These are phyloP conservation scores for Fragaria nilgerrensis DNA, from an alignment of 306 rosid genomes.

Conservation along the genomic window DNA sequence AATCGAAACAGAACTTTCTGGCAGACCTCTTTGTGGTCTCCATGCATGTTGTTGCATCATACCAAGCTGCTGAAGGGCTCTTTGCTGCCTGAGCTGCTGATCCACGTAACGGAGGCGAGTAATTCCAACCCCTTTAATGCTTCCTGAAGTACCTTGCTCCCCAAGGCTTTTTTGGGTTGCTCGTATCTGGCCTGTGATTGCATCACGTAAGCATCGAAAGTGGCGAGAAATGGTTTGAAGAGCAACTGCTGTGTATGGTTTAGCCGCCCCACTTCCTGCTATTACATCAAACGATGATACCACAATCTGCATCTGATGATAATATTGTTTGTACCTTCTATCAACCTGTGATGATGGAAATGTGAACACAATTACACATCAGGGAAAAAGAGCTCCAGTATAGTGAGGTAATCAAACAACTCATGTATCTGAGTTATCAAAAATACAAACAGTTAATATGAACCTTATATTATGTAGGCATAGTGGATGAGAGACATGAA, in stretches of 20 bases:
- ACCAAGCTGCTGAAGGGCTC: constrained; percentile 82
- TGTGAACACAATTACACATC: constrained; percentile 2
- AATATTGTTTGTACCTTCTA: constrained; percentile 74
- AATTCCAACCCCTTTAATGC: constrained; percentile 65
- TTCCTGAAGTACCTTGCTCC: constrained; percentile 59
- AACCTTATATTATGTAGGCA: not conserved
- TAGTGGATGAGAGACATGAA: not conserved
- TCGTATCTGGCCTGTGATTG: constrained; percentile 64
- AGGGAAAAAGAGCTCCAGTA: constrained; percentile 4
- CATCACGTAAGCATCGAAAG: constrained; percentile 74
- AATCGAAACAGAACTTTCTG: constrained; percentile 77
- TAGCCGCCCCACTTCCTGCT: constrained; percentile 74
- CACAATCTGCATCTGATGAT: constrained; percentile 80
- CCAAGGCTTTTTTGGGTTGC: constrained; percentile 64
- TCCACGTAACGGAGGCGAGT: constrained; percentile 71
- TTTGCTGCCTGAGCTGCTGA: constrained; percentile 73
- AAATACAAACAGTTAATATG: not conserved
- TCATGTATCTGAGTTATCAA: not conserved
- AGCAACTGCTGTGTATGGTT: constrained; percentile 79
- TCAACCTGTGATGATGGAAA: constrained; percentile 50
- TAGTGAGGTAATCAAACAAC: not conserved
- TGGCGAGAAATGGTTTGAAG: constrained; percentile 81
- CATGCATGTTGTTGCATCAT: constrained; percentile 80
- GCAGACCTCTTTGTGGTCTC: constrained; percentile 85
- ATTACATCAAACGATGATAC: constrained; percentile 72